These are phyloP conservation scores for Rhizophagus prolifer DNA, from an alignment of 192 early-diverging fungal species.

Conservation along the genomic window DNA sequence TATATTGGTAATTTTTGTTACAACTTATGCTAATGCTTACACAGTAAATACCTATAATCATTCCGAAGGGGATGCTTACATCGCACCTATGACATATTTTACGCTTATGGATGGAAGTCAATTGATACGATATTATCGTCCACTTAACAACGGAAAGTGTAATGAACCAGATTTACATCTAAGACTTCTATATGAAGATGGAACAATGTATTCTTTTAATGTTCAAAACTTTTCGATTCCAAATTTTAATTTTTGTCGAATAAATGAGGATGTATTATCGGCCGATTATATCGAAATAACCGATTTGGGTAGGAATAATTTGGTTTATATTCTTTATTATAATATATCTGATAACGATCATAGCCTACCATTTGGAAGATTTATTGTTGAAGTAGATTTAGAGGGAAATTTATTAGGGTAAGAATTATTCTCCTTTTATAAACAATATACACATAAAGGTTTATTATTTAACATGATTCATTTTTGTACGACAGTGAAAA, in stretches of 20 bases:
- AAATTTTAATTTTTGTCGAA: not conserved
- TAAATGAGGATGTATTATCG: not conserved
- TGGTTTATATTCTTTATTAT: not conserved
- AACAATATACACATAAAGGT: no score
- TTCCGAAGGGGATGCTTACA: no score
- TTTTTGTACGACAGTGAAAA: not conserved
- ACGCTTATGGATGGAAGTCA: not conserved
- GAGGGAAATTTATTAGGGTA: not conserved
- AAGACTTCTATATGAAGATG: not conserved
- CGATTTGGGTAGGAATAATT: not conserved
- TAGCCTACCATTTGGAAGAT: not conserved
- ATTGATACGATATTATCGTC: not conserved
- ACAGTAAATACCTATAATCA: no score
- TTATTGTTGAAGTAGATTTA: not conserved
- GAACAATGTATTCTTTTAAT: not conserved
- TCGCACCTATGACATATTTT: not conserved
- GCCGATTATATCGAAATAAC: not conserved
- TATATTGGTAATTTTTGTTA: no score
- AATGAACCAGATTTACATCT: not conserved
- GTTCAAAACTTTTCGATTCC: not conserved
- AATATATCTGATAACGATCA: not conserved
- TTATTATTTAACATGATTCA: not conserved
- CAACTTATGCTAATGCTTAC: no score
- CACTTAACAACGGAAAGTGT: not conserved
- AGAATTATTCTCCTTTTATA: not conserved